Percentiles rank a stretch among this genome's conserved stretches.
phyloP scores from a whole-genome alignment of 148 eudicot genomes.

The Rhododendron ferrugineum region DNA sequence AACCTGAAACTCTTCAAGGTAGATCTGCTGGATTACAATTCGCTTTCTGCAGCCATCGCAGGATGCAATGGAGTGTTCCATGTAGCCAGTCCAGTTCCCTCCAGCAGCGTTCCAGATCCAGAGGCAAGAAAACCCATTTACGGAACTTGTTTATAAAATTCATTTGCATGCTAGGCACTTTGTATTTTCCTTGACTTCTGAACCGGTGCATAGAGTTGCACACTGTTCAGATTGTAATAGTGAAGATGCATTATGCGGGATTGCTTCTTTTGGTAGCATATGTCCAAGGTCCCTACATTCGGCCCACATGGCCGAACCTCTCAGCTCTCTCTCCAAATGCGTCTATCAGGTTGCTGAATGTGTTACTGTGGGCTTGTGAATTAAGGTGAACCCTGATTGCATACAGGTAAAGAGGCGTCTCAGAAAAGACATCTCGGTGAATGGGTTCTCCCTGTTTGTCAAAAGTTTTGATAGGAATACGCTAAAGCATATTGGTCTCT shows the following conservation, averaged over 20 bases:
- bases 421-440: neutral
- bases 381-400: neutral
- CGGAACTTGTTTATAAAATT: constrained; percentile 2
- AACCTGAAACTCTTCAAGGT: constrained; percentile 35
- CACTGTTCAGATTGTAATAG: neutral
- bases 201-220: neutral
- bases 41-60: constrained; percentile 29
- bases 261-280: neutral
- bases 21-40: constrained; percentile 31
- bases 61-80: constrained; percentile 43
- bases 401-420: neutral
- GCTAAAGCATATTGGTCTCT: neutral
- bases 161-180: neutral
- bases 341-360: neutral
- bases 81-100: constrained; percentile 41
- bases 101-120: constrained; percentile 26
- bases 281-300: neutral
- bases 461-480: neutral
- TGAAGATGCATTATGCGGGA: neutral
- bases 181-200: neutral
- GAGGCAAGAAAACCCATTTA: constrained; percentile 23
- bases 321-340: neutral
- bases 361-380: neutral
- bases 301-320: neutral
- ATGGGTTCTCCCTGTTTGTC: neutral